A percentile compares a stretch with the other conserved stretches of the same genome.
Evolutionary conservation across 2,329 filamentous ascomycete species (phyloP).

Genomic region (Macroventuria anomochaeta): DNA sequence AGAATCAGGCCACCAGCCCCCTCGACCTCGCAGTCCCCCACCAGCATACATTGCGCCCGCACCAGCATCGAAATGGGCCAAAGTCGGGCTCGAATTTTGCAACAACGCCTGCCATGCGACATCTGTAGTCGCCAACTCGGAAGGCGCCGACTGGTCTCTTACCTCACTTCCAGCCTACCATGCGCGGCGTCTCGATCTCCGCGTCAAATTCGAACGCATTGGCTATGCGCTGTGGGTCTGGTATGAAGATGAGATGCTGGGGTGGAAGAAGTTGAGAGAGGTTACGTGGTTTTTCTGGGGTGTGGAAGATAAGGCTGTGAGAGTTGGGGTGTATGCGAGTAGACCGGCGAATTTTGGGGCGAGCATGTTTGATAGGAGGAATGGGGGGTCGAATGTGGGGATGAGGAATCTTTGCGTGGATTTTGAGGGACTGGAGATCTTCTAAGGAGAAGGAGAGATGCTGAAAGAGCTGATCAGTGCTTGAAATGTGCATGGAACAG

Average conservation of each 20-base stretch:
- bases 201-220: conserved; percentile 64
- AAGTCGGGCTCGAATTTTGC: conserved; percentile 65
- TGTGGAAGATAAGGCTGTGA: conserved; percentile 63
- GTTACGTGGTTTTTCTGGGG: conserved; percentile 69
- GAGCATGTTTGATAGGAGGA: conserved; percentile 42
- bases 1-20: conserved; percentile 25
- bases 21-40: conserved; percentile 33
- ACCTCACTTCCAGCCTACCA: conserved; percentile 55
- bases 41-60: conserved; percentile 46
- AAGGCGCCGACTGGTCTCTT: conserved; percentile 65
- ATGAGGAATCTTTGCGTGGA: conserved; percentile 49
- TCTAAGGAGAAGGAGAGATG: conserved; percentile 17
- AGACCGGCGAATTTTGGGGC: conserved; percentile 58
- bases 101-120: conserved; percentile 62
- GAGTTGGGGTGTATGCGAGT: conserved; percentile 65
- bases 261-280: conserved; percentile 65
- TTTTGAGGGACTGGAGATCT: conserved; percentile 53
- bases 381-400: conserved; percentile 32
- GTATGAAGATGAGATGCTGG: conserved; percentile 55
- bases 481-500: too few relatives aligned
- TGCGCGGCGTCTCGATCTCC: conserved; percentile 55
- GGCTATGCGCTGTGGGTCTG: conserved; percentile 64
- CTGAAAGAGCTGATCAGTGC: not conserved
- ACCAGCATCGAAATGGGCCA: conserved; percentile 64
- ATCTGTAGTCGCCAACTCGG: conserved; percentile 63